Conservation (phyloP, 495 filamentous ascomycete species). For the Lasiosphaeria ovina region DNA sequence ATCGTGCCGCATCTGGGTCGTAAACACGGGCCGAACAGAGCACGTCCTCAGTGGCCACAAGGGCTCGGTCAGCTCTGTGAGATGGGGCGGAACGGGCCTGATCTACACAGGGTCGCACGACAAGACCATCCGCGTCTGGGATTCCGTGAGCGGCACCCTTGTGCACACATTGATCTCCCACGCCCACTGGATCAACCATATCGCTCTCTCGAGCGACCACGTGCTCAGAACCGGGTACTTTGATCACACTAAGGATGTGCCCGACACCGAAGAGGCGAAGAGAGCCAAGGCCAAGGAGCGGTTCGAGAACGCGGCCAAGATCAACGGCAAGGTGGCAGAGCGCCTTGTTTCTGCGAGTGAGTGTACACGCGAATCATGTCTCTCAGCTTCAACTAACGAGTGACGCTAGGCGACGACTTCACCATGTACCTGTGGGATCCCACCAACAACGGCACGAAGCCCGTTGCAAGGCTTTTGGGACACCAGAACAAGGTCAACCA, state of each 20-base stretch:
- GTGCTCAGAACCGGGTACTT: slow-evolving; percentile 85
- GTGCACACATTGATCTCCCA: slow-evolving; percentile 77
- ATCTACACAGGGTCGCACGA: slow-evolving; percentile 73
- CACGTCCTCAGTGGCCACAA: slow-evolving; percentile 85
- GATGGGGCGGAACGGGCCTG: slow-evolving; percentile 86
- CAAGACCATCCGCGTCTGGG: slow-evolving; percentile 91
- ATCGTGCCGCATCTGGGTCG: slow-evolving; percentile 87
- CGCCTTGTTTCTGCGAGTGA: slow-evolving; percentile 73
- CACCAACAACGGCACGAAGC: slow-evolving; percentile 67
- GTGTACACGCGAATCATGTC: background rate
- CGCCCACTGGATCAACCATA: slow-evolving; percentile 94
- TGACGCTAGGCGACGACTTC: slow-evolving; percentile 73
- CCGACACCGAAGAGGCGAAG: slow-evolving; percentile 66
- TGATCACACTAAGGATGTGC: slow-evolving; percentile 71
- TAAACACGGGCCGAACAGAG: slow-evolving; percentile 72
- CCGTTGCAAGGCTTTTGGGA: slow-evolving; percentile 80
- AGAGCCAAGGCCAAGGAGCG: slow-evolving; percentile 72
- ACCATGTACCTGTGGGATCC: slow-evolving; percentile 98
- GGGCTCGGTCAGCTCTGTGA: slow-evolving; percentile 81
- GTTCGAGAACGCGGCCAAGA: slow-evolving; percentile 84
- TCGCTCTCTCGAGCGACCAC: slow-evolving; percentile 90
- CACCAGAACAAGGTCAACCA: slow-evolving; percentile 98
- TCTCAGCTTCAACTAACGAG: slow-evolving; percentile 6
- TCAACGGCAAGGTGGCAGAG: slow-evolving; percentile 76
- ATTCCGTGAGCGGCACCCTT: slow-evolving; percentile 71